Conservation (phyloP, 148 eudicot genomes). For the Fagopyrum homotropicum region DNA sequence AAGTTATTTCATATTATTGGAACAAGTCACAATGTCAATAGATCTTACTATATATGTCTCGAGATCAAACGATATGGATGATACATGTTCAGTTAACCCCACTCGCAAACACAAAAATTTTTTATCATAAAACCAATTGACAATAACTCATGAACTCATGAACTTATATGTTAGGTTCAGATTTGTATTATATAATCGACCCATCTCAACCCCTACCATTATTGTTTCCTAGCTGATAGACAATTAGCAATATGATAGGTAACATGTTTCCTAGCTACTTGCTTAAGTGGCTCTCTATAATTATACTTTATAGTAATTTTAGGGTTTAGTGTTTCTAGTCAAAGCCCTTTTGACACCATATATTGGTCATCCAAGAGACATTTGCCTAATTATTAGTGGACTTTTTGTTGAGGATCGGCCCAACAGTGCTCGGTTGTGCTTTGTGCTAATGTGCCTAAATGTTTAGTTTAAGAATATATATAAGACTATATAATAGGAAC, state of each 20-base stretch:
- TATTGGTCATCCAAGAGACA: slow-evolving; percentile 28
- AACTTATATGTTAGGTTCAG: no score
- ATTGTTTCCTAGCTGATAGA: background rate
- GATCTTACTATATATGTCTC: no score
- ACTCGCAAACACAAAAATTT: no score
- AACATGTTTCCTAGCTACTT: background rate
- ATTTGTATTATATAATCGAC: no score
- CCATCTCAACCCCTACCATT: no score
- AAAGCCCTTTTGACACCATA: background rate
- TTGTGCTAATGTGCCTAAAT: slow-evolving; percentile 18
- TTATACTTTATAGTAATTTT: background rate
- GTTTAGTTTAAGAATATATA: background rate
- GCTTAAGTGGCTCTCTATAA: background rate
- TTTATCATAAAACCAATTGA: no score
- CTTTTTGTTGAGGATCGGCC: slow-evolving; percentile 26
- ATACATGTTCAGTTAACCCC: no score
- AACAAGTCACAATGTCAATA: no score
- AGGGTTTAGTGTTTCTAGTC: slow-evolving; percentile 5
- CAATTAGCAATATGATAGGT: background rate
- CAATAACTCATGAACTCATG: no score
- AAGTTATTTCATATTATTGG: no score
- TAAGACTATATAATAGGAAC: slow-evolving; percentile 1
- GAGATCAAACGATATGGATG: no score
- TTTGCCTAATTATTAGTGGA: slow-evolving; percentile 32
- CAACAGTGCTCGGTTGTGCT: slow-evolving; percentile 39